Evolutionary conservation across 257 asterid species (phyloP).

Genomic region (Avicennia marina): DNA sequence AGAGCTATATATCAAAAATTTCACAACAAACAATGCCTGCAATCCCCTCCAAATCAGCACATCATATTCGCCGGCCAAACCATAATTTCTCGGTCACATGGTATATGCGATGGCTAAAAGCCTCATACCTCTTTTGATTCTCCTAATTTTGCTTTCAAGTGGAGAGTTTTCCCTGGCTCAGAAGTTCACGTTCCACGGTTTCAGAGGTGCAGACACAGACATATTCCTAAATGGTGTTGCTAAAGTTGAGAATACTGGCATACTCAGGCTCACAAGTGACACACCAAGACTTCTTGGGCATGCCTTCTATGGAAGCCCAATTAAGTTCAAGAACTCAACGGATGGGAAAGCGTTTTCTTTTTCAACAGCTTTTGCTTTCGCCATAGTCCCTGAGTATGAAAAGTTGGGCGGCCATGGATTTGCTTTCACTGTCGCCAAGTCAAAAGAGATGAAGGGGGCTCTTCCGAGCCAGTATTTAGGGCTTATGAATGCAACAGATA

Average conservation of each 20-base stretch:
- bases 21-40: not conserved
- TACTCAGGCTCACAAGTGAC: conserved; percentile 48
- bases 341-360: conserved; percentile 46
- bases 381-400: conserved; percentile 48
- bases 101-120: conserved; percentile 38
- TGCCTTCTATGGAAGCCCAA: conserved; percentile 45
- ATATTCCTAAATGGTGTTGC: conserved; percentile 48
- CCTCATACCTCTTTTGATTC: conserved; percentile 15
- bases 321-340: conserved; percentile 39
- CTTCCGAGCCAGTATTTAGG: conserved; percentile 61
- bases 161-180: conserved; percentile 29
- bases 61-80: not conserved
- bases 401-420: conserved; percentile 71
- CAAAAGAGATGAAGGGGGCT: conserved; percentile 34
- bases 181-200: conserved; percentile 49
- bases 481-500: conserved; percentile 31
- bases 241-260: conserved; percentile 39
- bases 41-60: not conserved
- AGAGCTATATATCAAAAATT: not conserved
- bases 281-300: conserved; percentile 38
- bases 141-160: conserved; percentile 24
- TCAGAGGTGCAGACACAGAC: conserved; percentile 23
- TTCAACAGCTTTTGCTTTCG: conserved; percentile 67
- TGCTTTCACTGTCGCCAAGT: conserved; percentile 43
- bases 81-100: not conserved